Evolutionary conservation across 306 rosid species (phyloP).

Genomic region (Cajanus cajan): DNA sequence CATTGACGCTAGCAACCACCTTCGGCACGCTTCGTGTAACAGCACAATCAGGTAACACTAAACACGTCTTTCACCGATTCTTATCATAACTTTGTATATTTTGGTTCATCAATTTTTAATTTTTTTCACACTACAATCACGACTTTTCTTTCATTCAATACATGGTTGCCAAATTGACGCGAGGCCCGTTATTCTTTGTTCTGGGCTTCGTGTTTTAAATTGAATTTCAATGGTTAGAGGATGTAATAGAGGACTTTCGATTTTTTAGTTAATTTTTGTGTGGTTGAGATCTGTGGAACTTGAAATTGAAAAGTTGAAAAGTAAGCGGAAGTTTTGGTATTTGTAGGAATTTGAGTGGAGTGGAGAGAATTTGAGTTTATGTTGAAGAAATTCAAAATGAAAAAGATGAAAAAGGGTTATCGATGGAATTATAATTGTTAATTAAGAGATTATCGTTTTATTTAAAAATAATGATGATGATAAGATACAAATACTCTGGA

Average conservation of each 20-base stretch:
- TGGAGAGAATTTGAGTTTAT: conserved; percentile 51
- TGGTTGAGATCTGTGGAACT: conserved; percentile 36
- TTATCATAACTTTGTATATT: not conserved
- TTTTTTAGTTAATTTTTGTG: not conserved
- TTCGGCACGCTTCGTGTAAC: conserved; percentile 44
- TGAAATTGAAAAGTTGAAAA: conserved; percentile 32
- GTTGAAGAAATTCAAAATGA: not conserved
- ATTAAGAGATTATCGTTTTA: not conserved
- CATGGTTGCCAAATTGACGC: not conserved
- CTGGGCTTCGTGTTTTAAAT: not conserved
- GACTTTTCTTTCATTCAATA: not conserved
- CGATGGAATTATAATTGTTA: not conserved
- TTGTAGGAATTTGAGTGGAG: conserved; percentile 46
- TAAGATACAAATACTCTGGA: not conserved
- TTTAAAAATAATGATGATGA: not conserved
- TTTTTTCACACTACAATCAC: not conserved
- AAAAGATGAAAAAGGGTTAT: not conserved
- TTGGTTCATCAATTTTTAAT: not conserved
- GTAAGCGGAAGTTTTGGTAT: not conserved
- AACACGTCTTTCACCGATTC: not conserved
- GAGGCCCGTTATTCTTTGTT: not conserved
- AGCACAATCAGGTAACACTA: conserved; percentile 59
- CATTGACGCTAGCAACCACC: not conserved
- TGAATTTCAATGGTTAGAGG: conserved; percentile 26
- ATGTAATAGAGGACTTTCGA: conserved; percentile 47